Base-by-base conservation (phyloP, 306 rosid genomes). In the Morella rubra region DNA sequence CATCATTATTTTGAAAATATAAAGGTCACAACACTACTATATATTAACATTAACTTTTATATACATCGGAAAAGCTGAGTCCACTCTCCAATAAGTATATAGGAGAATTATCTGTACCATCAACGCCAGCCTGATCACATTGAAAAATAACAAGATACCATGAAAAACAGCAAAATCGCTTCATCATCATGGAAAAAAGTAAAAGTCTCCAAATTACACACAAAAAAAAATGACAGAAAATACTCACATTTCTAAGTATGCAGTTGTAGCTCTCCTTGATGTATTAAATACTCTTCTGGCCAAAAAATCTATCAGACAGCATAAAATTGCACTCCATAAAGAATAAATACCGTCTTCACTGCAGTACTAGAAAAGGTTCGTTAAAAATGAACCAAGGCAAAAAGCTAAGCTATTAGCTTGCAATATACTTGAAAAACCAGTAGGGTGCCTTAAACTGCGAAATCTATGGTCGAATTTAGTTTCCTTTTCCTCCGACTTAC, bases 171-270 rank as follows among this genome's bases (percentile, higher is more conserved):
- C 51, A 37, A 68, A 76, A 64, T 19, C 58, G 50, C 53, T 59
- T 46, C 73, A 62, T 79, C 19, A 74, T 44, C 15, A 51, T 41
- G 19, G 20, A 51, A n/a, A 24, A 3, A 5, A 3, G 1, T 19
- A 44, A 52, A 24, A 42, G 18, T 50, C 7, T 40, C 6, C 15
- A 15, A 83, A 44, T 42, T 7, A 32, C 37, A 32, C 37, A 32
- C 42, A n/a, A 60, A 59, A 44, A 20, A 22, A 62, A 68, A 13
- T 7, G 45, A 14, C 13, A 24, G 14, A 59, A 44, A 74, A 51
- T 73, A 89, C 96, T 87, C 81, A 91, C 93, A 77, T 18, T 32
- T 82, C 71, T 76, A 79, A 71, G 76, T 67, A 13, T 77, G 74
- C 80, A 76, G 78, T 44, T 77, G 50, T 58, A 69, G 82, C 84